These are phyloP conservation scores for Hymenoscyphus repandus DNA, from an alignment of 2,329 filamentous ascomycete species.

Conservation along the genomic window DNA sequence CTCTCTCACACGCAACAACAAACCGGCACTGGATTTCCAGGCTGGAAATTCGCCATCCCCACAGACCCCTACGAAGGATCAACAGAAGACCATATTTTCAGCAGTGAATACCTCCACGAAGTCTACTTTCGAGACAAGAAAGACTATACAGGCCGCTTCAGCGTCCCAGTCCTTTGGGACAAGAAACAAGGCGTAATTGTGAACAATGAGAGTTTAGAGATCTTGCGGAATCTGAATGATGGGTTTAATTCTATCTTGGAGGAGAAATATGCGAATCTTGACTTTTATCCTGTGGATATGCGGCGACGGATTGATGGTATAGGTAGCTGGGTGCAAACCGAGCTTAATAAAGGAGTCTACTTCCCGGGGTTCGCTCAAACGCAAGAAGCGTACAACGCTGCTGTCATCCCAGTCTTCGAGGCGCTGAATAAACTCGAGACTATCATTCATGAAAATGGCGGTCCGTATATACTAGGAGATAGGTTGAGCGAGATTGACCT, in stretches of 20 bases:
- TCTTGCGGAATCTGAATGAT: conserved; percentile 72
- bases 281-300: conserved; percentile 62
- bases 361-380: conserved; percentile 77
- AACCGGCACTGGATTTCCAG: conserved; percentile 56
- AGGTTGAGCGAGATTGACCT: conserved; percentile 76
- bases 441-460: conserved; percentile 45
- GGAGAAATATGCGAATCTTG: conserved; percentile 50
- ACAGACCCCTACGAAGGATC: conserved; percentile 58
- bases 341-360: conserved; percentile 65
- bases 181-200: conserved; percentile 62
- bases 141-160: conserved; percentile 61
- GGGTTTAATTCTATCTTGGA: conserved; percentile 33
- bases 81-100: conserved; percentile 55
- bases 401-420: conserved; percentile 65
- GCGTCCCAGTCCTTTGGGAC: conserved; percentile 63
- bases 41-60: conserved; percentile 59
- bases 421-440: conserved; percentile 71
- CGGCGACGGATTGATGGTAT: conserved; percentile 62
- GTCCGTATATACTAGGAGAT: conserved; percentile 64
- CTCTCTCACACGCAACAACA: too few relatives aligned
- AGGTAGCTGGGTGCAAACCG: conserved; percentile 73
- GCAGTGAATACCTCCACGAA: conserved; percentile 52
- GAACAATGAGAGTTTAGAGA: conserved; percentile 75
- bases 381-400: conserved; percentile 73
- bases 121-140: conserved; percentile 61